Conservation (phyloP, 1,284 basidiomycete species). For the Apiotrichum laibachii region DNA sequence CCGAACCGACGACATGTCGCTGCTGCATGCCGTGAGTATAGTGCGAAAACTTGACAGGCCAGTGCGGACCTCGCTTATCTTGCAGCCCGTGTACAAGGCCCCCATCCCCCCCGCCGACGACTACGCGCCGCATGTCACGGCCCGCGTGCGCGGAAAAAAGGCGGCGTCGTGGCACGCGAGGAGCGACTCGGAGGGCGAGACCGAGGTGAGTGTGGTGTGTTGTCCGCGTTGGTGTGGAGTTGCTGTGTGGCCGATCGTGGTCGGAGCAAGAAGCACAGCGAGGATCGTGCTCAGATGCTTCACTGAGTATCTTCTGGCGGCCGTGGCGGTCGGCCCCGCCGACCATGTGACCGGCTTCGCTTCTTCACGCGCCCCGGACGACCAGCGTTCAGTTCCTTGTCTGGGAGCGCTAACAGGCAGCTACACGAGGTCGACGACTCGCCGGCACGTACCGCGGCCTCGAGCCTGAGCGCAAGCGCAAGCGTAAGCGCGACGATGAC, state of each 20-base stretch:
- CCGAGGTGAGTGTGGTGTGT: slow-evolving; percentile 1
- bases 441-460: not conserved
- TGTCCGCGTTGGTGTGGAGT: not conserved
- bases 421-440: slow-evolving; percentile 2
- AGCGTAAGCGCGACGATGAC: too few species aligned
- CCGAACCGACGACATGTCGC: not conserved
- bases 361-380: too few species aligned
- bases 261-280: not conserved
- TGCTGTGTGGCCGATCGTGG: not conserved
- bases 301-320: too few species aligned
- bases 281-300: too few species aligned
- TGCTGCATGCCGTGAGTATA: not conserved
- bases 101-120: not conserved
- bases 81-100: not conserved
- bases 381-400: not conserved
- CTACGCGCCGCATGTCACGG: not conserved
- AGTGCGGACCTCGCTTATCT: too few species aligned
- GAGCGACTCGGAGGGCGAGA: slow-evolving; percentile 6
- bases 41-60: not conserved
- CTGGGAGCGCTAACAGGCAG: not conserved
- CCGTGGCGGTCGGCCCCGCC: too few species aligned
- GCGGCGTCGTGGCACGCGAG: not conserved
- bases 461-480: too few species aligned
- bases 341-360: too few species aligned
- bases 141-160: not conserved